phyloP scores from a whole-genome alignment of 768 basidiomycete genomes.

The Rubroboletus pulcherrimus region DNA sequence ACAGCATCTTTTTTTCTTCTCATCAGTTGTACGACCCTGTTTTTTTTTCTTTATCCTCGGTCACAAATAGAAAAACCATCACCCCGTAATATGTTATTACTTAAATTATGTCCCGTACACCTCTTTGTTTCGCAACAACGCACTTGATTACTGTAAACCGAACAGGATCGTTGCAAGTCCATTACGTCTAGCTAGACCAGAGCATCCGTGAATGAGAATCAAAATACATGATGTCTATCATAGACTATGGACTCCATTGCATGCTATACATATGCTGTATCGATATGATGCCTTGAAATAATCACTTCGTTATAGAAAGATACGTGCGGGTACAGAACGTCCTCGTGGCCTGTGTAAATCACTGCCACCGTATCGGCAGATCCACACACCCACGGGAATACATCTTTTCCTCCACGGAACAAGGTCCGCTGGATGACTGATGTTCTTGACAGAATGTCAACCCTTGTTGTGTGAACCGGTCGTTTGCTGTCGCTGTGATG shows the following conservation, averaged over 20 bases:
- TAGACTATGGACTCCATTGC: slow-evolving; percentile 16
- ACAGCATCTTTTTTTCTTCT: slow-evolving; percentile 12
- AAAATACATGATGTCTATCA: slow-evolving; percentile 23
- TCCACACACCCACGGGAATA: slow-evolving; percentile 18
- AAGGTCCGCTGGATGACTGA: slow-evolving; percentile 8
- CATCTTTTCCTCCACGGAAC: slow-evolving; percentile 16
- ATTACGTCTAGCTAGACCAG: slow-evolving; percentile 1
- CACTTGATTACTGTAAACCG: background rate
- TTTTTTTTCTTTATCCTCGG: slow-evolving; percentile 4
- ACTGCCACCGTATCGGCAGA: slow-evolving; percentile 24
- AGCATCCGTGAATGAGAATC: background rate
- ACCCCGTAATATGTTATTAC: slow-evolving; percentile 7
- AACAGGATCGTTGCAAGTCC: background rate
- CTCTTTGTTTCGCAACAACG: slow-evolving; percentile 7
- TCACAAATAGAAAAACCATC: background rate
- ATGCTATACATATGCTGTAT: slow-evolving; percentile 26
- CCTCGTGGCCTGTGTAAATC: slow-evolving; percentile 2
- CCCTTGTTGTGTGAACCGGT: slow-evolving; percentile 19
- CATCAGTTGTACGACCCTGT: slow-evolving; percentile 16
- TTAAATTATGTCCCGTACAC: background rate
- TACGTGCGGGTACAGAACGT: background rate
- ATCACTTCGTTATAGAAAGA: slow-evolving; percentile 1
- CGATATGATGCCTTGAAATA: slow-evolving; percentile 23
- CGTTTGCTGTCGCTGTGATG: slow-evolving; percentile 1
- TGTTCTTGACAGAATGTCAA: slow-evolving; percentile 14